Conservation (phyloP, 2,329 filamentous ascomycete genomes). For the Pseudogymnoascus sp. region DNA sequence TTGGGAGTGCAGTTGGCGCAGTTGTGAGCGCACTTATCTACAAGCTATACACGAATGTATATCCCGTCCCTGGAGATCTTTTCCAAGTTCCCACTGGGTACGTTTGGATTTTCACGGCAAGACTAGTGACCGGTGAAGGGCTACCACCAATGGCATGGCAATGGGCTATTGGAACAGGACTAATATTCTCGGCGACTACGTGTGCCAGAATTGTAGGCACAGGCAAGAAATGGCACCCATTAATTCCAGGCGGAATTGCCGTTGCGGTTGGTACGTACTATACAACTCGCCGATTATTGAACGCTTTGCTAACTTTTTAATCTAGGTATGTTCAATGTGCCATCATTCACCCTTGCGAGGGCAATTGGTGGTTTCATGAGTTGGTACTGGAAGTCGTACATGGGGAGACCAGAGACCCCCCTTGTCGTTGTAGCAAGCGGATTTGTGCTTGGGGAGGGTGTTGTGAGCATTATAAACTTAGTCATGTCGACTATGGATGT, state of each 20-base stretch:
- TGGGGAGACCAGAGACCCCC: constrained; percentile 56
- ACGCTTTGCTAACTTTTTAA: constrained; percentile 8
- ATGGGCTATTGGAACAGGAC: constrained; percentile 68
- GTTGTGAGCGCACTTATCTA: constrained; percentile 83
- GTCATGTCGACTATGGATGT: constrained; percentile 69
- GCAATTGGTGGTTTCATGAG: constrained; percentile 70
- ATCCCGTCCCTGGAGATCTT: constrained; percentile 76
- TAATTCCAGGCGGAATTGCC: constrained; percentile 86
- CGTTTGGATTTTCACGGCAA: constrained; percentile 95
- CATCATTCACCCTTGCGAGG: constrained; percentile 86
- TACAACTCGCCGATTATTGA: constrained; percentile 12
- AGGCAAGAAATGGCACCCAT: constrained; percentile 59
- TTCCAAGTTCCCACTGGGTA: constrained; percentile 94
- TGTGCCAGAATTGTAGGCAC: constrained; percentile 53
- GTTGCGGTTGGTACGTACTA: constrained; percentile 71
- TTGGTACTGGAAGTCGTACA: constrained; percentile 66
- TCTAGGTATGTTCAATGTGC: constrained; percentile 90
- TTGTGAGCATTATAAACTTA: constrained; percentile 86
- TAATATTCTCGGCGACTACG: constrained; percentile 67
- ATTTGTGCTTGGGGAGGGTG: constrained; percentile 84
- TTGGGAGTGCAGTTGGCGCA: constrained; percentile 80
- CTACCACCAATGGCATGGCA: constrained; percentile 76
- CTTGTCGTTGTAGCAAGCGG: constrained; percentile 86
- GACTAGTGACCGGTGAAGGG: constrained; percentile 85
- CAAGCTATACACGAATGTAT: constrained; percentile 81